Evolutionary conservation across 1,139 yeast species (phyloP).

Genomic region (Kodamaea arcana): DNA sequence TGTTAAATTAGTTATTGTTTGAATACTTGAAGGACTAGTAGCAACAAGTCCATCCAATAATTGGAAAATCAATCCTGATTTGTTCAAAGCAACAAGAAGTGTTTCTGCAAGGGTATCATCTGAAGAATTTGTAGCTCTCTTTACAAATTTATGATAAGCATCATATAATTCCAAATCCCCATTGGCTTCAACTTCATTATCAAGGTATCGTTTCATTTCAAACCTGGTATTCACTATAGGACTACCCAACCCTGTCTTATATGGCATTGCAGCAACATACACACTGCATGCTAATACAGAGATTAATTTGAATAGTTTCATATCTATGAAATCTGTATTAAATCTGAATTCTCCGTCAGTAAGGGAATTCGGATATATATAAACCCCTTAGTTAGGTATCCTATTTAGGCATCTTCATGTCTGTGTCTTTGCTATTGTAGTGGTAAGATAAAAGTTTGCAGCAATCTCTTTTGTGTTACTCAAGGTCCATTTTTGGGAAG

Average conservation of each 20-base stretch:
- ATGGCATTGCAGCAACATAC: conserved; percentile 7
- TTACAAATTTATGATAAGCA: conserved; percentile 4
- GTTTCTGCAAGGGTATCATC: conserved; percentile 16
- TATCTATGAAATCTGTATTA: conserved; percentile 1
- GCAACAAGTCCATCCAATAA: conserved; percentile 33
- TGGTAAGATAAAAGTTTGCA: not conserved
- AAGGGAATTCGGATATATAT: conserved; percentile 1
- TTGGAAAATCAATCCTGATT: conserved; percentile 34
- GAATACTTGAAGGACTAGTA: conserved; percentile 26
- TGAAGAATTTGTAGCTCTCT: conserved; percentile 11
- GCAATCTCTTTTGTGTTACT: not conserved
- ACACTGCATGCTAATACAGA: conserved; percentile 6
- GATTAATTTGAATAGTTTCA: conserved; percentile 10
- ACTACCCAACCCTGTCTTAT: conserved; percentile 9
- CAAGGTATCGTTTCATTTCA: conserved; percentile 6
- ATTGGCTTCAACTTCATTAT: not conserved
- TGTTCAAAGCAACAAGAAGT: conserved; percentile 27
- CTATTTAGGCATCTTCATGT: not conserved
- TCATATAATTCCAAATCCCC: conserved; percentile 2
- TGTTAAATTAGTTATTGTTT: conserved; percentile 29
- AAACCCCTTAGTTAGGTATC: not conserved
- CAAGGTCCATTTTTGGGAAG: not conserved
- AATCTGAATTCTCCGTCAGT: no score
- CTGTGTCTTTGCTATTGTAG: not conserved
- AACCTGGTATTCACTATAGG: conserved; percentile 18